Evolutionary conservation across 2,329 filamentous ascomycete genomes (phyloP), one percentile per base, ranked within the genome.

Genomic region (Cladosporium sp.): DNA sequence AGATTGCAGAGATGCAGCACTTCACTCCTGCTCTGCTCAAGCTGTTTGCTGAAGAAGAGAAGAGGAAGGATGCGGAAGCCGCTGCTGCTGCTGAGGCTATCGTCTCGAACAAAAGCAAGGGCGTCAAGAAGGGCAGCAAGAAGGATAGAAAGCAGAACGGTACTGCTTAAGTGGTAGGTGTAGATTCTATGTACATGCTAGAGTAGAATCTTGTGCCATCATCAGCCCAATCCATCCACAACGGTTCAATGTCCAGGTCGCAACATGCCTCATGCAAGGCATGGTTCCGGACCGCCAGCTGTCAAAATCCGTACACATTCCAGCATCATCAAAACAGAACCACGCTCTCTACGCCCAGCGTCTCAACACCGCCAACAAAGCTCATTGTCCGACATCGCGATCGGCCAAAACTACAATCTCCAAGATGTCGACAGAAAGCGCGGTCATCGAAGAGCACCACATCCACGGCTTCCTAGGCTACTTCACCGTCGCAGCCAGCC

Each of bases 1-100:
- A 92, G 69, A 91, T 92, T 69, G 84, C 84, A 67, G 83, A 88
- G 77, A 82, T 91, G 56, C 86, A 87, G 70, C 82, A 83, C 69
- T 90, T 87, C 72, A 81, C 86, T 66, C 85, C 85, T 14, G 87
- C 87, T 21, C 71, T 91, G 65, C 78, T 83, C 68, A 81, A 82
- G 75, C 74, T 90, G 67, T 83, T 89, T 70, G 83, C 83, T 66
- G 80, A 81, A 62, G 77, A 78, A 33, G 74, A 76, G 49, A 72
- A 72, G 56, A 65, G 50, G 56, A 65, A 65, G 23, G 57, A 60
- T 10, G 63, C 44, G 31, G 55, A 55, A 31, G 57, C 55, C n/a
- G 26, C 31, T 5, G 56, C 56, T 40, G 31, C 44, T 28, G 62
- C 49, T 7, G n/a, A 53, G 37, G 35, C 52, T 14, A 56, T 56